Conservation (phyloP, 1,284 basidiomycete genomes). For the Tilletia horrida region DNA sequence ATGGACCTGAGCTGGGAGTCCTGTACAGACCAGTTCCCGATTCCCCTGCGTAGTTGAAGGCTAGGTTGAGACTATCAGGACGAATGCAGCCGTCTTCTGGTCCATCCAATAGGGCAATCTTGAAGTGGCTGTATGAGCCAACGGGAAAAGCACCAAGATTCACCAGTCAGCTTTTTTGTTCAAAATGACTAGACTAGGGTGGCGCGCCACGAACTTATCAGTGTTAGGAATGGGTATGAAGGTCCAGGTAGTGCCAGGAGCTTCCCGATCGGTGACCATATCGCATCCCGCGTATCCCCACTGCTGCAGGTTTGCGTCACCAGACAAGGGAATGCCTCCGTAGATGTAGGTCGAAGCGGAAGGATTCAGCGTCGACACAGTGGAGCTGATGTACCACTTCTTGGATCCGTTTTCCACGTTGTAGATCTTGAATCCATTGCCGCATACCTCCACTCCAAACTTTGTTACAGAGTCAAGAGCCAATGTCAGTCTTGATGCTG, state of each 20-base stretch:
- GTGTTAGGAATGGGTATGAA: neutral
- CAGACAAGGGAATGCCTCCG: neutral
- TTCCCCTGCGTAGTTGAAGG: no score
- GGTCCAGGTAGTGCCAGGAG: neutral
- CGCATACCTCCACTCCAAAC: neutral
- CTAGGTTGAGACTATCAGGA: neutral
- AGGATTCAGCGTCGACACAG: neutral
- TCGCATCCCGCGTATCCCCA: neutral
- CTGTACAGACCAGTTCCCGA: neutral
- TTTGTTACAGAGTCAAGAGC: neutral
- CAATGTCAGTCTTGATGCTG: neutral
- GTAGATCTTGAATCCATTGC: neutral
- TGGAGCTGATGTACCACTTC: neutral
- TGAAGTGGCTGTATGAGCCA: neutral
- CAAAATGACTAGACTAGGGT: neutral
- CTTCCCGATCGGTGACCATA: neutral
- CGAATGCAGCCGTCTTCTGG: neutral
- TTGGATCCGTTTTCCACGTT: neutral
- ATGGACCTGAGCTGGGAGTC: neutral
- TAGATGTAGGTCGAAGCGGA: neutral
- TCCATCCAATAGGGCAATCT: neutral
- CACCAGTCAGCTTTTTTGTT: no score
- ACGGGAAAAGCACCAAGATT: neutral
- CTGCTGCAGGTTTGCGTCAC: neutral
- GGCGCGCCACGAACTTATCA: neutral